Percentiles rank a stretch among this genome's conserved stretches.
phyloP scores from a whole-genome alignment of 352 stramenopile species.

The Pythium scleroteichum region DNA sequence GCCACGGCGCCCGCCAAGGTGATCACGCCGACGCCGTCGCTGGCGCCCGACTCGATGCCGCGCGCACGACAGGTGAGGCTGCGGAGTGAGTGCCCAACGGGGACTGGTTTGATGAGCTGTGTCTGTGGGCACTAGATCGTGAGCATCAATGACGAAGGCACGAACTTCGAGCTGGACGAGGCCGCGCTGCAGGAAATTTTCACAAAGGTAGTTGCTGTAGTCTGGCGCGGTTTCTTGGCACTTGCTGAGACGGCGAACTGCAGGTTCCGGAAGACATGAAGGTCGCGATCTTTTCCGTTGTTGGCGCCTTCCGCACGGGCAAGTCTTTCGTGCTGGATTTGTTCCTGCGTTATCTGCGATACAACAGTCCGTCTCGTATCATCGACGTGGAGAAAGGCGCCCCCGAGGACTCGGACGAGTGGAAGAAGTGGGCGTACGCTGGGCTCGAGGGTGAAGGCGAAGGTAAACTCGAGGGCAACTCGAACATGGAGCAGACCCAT shows the following conservation, averaged over 20 bases:
- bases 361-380: slow-evolving; percentile 54
- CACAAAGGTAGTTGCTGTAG: slow-evolving; percentile 19
- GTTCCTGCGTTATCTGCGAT: slow-evolving; percentile 96
- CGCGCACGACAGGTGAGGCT: slow-evolving; percentile 45
- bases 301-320: slow-evolving; percentile 98
- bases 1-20: slow-evolving; percentile 17
- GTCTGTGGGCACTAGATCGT: slow-evolving; percentile 75
- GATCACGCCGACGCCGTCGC: slow-evolving; percentile 25
- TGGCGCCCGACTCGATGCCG: slow-evolving; percentile 35
- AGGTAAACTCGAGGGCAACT: slow-evolving; percentile 80
- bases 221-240: not conserved
- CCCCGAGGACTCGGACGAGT: slow-evolving; percentile 43
- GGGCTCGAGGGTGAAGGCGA: slow-evolving; percentile 55
- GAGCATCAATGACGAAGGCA: slow-evolving; percentile 87
- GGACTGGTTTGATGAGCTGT: no score
- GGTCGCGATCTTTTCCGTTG: slow-evolving; percentile 97
- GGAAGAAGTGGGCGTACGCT: slow-evolving; percentile 69
- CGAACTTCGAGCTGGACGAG: slow-evolving; percentile 84
- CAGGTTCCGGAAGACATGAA: slow-evolving; percentile 92
- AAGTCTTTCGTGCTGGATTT: slow-evolving; percentile 99
- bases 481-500: slow-evolving; percentile 76
- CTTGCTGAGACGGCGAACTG: not conserved
- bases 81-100: no score
- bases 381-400: slow-evolving; percentile 33
- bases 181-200: slow-evolving; percentile 67